Percentiles rank a stretch among this genome's conserved stretches.
phyloP scores from a whole-genome alignment of 106 monocot genomes.

The Acanthochlamys bracteata region DNA sequence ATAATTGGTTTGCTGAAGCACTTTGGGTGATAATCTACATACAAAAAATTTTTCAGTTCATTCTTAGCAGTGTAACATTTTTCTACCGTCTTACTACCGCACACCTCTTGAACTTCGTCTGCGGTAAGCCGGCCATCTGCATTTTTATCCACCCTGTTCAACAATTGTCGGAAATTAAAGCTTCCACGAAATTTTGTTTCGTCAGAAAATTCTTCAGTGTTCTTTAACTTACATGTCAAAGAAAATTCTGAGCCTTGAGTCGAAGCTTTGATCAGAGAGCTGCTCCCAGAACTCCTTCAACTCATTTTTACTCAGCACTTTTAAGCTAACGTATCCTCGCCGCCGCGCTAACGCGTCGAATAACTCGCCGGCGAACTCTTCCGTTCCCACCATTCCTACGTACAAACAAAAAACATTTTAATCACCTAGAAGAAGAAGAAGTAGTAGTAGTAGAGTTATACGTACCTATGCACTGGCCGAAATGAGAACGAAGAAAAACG shows the following conservation, averaged over 20 bases:
- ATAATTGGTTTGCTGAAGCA: conserved; percentile 38
- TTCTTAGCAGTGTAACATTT: no score
- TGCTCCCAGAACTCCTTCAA: conserved; percentile 94
- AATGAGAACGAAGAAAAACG: neutral
- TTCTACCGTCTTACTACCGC: no score
- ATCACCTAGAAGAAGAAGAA: neutral
- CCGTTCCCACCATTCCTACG: neutral
- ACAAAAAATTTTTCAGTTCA: no score
- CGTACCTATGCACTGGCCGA: conserved; percentile 1
- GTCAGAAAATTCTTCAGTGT: no score
- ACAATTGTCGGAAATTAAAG: no score
- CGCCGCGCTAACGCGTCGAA: conserved; percentile 80
- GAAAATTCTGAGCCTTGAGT: conserved; percentile 81
- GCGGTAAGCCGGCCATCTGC: neutral
- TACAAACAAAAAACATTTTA: no score
- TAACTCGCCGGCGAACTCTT: conserved; percentile 75
- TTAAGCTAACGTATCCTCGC: conserved; percentile 34
- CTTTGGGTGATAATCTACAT: conserved; percentile 27
- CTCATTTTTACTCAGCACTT: conserved; percentile 52
- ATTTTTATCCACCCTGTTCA: no score
- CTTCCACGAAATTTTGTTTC: no score
- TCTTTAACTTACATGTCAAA: conserved; percentile 87
- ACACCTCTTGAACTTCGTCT: neutral
- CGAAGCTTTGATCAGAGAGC: conserved; percentile 87
- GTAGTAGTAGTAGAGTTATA: neutral